Evolutionary conservation across 2,329 filamentous ascomycete genomes (phyloP).

Genomic region (Botrytis elliptica): DNA sequence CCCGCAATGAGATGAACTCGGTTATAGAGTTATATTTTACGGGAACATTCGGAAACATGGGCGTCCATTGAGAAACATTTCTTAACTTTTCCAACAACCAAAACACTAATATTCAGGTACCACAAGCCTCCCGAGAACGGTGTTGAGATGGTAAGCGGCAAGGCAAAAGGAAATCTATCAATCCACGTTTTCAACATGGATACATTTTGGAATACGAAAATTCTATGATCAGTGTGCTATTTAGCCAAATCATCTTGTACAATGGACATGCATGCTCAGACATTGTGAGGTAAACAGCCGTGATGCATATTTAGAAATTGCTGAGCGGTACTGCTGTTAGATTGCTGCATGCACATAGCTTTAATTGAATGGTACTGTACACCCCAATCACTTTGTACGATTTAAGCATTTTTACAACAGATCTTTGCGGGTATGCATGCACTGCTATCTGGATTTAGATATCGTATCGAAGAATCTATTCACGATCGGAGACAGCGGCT

Average conservation of each 20-base stretch:
- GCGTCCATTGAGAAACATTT: conserved; percentile 4
- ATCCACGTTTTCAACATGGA: conserved; percentile 14
- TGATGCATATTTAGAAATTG: conserved; percentile 11
- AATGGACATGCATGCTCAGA: not conserved
- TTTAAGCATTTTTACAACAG: not conserved
- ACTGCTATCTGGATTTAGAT: conserved; percentile 14
- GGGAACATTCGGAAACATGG: conserved; percentile 2
- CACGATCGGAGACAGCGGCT: not conserved
- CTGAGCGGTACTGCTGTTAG: not conserved
- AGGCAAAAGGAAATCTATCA: conserved; percentile 9
- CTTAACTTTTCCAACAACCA: not conserved
- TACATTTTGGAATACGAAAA: conserved; percentile 3
- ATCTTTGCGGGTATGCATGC: conserved; percentile 16
- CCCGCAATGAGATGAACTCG: conserved; percentile 7
- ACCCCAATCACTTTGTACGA: not conserved
- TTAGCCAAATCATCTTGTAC: conserved; percentile 5
- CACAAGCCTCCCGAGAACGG: conserved; percentile 11
- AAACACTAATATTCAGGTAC: not conserved
- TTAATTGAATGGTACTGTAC: not conserved
- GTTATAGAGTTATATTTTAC: not conserved
- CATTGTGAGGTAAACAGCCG: conserved; percentile 1
- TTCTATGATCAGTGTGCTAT: not conserved
- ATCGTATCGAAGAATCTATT: not conserved
- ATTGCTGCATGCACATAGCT: conserved; percentile 14
- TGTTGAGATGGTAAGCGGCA: conserved; percentile 5